Evolutionary conservation across 2,329 filamentous ascomycete species (phyloP), one percentile per base, ranked within the genome.

Genomic region (Clonostachys solani): DNA sequence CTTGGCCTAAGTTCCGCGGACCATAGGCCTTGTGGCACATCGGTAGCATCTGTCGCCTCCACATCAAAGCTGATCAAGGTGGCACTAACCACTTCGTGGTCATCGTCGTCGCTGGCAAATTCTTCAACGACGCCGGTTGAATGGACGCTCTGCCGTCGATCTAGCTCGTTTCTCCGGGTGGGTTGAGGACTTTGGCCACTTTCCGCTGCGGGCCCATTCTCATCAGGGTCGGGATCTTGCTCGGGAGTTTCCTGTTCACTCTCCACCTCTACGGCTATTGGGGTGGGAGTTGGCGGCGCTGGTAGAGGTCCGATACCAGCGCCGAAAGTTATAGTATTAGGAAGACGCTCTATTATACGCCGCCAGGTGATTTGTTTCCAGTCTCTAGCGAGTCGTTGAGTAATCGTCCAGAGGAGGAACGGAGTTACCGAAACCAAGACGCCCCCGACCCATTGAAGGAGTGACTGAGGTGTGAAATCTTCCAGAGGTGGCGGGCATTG

Each of bases 41-140:
- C 75, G 4, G 67, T 71, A 1, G 75, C 66, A 42, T 81, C 78
- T 5, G 72, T 75, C 1, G 78, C 74, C 51, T 83, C 80, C 29
- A 83, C 78, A 47, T 83, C 80, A 47, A 83, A 82, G 52, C 77
- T 81, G 45, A 83, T 81, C 6, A 83, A 62, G 0, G 78, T 81
- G 2, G 78, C 73, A 47, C 73, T 78, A 19, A 81, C 65, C 43
- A 74, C 69, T 43, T 80, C 78, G 13, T 74, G 66, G 15, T 78
- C 78, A 43, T 81, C 78, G 17, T 82, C 80, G 12, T 71, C 78
- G 12, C 66, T 73, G 49, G 76, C 36, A n/a, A 15, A 17, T 29
- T 23, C 42, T 43, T 18, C 42, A 33, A 29, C 42, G 16, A 29
- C 23, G 42, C 16, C 19, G 23, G 23, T 12, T 23, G 18, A 33